These are phyloP conservation scores for Termitomyces sp. DNA, from an alignment of 1,284 basidiomycete species.

Conservation along the genomic window DNA sequence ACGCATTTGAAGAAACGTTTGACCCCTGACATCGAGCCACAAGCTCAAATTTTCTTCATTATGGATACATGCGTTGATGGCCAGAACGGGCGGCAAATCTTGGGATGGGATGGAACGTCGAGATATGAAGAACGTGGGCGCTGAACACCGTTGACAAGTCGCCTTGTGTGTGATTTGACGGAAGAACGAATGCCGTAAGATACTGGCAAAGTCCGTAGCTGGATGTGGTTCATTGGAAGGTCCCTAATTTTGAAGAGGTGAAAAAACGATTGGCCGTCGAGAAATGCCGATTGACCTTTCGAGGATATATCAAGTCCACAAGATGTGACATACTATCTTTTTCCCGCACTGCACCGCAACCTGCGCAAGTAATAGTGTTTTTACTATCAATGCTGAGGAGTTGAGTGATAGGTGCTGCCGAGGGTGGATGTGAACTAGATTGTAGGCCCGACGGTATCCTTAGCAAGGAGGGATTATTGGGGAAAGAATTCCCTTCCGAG, in stretches of 20 bases:
- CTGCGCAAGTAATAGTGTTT: constrained; percentile 71
- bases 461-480: constrained; percentile 53
- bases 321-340: constrained; percentile 77
- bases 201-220: constrained; percentile 58
- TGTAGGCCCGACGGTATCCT: constrained; percentile 24
- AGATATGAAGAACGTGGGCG: constrained; percentile 69
- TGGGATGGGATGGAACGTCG: constrained; percentile 62
- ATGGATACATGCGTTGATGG: constrained; percentile 81
- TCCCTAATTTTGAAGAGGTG: constrained; percentile 5
- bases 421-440: constrained; percentile 30
- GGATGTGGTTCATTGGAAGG: constrained; percentile 43
- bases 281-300: constrained; percentile 46
- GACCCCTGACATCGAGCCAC: constrained; percentile 68
- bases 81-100: constrained; percentile 83
- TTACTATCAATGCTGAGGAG: constrained; percentile 74
- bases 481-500: constrained; percentile 61
- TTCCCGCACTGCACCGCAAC: constrained; percentile 66
- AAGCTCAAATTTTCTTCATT: constrained; percentile 70
- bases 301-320: constrained; percentile 87
- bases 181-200: constrained; percentile 75
- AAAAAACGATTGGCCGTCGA: not conserved
- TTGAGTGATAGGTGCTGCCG: constrained; percentile 70
- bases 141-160: constrained; percentile 80
- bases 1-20: constrained; percentile 51
- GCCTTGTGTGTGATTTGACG: constrained; percentile 84